Evolutionary conservation across 306 rosid species (phyloP).

Genomic region (Medicago arabica): DNA sequence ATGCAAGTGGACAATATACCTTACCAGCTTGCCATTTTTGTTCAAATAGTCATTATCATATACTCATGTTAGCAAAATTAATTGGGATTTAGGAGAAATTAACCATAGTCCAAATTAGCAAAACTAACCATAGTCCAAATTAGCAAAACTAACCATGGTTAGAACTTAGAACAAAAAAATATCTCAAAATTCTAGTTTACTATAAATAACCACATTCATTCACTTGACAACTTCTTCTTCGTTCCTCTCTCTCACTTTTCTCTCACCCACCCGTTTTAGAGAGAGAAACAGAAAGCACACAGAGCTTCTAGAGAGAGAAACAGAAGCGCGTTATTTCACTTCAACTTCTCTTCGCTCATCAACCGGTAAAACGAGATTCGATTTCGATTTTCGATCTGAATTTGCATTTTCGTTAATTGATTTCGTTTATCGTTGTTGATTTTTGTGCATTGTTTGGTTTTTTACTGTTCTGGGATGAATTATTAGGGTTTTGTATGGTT

Average conservation of each 20-base stretch:
- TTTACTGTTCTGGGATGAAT: neutral
- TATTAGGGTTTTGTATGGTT: conserved; percentile 9
- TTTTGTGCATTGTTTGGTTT: neutral
- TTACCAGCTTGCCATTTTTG: neutral
- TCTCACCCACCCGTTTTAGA: conserved; percentile 19
- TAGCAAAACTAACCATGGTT: neutral
- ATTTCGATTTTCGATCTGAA: neutral
- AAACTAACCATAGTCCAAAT: conserved; percentile 4
- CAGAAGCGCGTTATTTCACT: neutral
- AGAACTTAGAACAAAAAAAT: neutral
- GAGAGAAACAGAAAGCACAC: neutral
- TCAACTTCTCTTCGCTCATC: neutral
- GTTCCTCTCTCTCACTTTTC: neutral
- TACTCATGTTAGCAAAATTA: neutral
- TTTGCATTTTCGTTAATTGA: neutral
- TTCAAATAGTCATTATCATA: neutral
- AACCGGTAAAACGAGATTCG: conserved; percentile 12
- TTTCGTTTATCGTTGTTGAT: neutral
- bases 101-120: neutral
- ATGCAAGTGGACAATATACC: neutral
- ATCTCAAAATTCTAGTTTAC: neutral
- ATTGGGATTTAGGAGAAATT: neutral
- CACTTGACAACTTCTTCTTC: neutral
- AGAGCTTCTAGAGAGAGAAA: neutral
- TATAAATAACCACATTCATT: conserved; percentile 3